Conservation (phyloP, 768 basidiomycete genomes). For the Pseudohyphozyma bogoriensis region DNA sequence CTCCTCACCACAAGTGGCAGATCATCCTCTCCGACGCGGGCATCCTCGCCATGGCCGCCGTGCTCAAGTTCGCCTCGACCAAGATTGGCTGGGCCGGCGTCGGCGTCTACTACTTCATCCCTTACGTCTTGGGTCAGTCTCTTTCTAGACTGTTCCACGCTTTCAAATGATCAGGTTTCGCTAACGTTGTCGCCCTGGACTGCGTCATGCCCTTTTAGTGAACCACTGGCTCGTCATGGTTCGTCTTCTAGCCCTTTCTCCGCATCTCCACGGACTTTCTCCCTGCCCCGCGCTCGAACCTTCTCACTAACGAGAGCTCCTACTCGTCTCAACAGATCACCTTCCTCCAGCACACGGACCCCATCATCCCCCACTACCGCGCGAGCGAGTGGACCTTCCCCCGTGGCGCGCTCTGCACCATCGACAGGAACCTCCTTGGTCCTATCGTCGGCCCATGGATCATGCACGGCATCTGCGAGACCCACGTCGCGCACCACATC, state of each 20-base stretch:
- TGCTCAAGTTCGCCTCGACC: conserved; percentile 45
- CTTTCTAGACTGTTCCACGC: neutral
- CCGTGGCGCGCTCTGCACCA: conserved; percentile 80
- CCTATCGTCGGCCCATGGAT: conserved; percentile 54
- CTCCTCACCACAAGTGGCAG: conserved; percentile 61
- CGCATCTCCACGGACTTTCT: too few species aligned
- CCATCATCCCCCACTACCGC: conserved; percentile 86
- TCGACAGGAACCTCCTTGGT: conserved; percentile 65
- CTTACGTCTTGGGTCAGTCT: conserved; percentile 50
- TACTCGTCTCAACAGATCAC: neutral
- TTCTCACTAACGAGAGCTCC: neutral
- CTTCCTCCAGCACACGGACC: conserved; percentile 96
- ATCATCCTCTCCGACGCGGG: conserved; percentile 74
- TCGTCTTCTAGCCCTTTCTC: neutral
- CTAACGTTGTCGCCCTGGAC: conserved; percentile 1
- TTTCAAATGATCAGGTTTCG: neutral
- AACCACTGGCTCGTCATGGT: conserved; percentile 19
- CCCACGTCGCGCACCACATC: conserved; percentile 85
- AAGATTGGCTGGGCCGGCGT: conserved; percentile 57
- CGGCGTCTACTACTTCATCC: conserved; percentile 65
- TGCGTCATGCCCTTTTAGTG: too few species aligned
- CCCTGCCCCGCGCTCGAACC: neutral
- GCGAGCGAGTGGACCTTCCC: conserved; percentile 79
- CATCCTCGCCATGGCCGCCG: conserved; percentile 58
- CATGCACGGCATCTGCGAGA: conserved; percentile 88